A percentile compares a stretch with the other conserved stretches of the same genome.
These are phyloP conservation scores for Termitomyces sp. DNA, from an alignment of 768 basidiomycete species.

Conservation along the genomic window DNA sequence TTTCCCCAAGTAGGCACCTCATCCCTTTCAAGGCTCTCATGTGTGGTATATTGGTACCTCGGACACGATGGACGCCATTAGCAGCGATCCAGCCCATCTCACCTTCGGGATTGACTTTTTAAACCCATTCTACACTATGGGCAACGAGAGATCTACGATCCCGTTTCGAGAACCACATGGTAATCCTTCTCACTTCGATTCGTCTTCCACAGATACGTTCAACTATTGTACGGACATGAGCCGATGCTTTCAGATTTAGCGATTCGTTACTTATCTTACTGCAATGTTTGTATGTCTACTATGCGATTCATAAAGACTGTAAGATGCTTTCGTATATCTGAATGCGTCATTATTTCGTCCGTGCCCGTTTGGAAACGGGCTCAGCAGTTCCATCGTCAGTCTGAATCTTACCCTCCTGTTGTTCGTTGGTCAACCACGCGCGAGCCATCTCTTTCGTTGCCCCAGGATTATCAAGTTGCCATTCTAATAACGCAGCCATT, in stretches of 20 bases:
- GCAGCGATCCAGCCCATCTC: no score
- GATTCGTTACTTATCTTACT: background rate
- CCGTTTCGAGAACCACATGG: background rate
- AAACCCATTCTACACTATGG: background rate
- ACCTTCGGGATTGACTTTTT: background rate
- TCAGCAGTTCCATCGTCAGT: conserved; percentile 23
- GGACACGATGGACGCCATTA: background rate
- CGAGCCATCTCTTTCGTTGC: conserved; percentile 66
- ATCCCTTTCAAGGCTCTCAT: background rate
- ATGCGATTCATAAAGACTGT: background rate
- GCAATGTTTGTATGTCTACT: background rate
- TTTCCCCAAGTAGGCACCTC: background rate
- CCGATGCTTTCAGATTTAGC: background rate
- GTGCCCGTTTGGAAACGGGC: conserved; percentile 37
- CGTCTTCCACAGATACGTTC: background rate
- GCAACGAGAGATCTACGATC: background rate
- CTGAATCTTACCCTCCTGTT: conserved; percentile 43
- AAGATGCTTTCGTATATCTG: background rate
- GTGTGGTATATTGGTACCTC: background rate
- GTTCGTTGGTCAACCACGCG: conserved; percentile 65
- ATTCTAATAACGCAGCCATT: conserved; percentile 68
- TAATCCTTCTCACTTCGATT: background rate
- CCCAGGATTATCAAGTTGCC: conserved; percentile 81
- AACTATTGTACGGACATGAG: background rate
- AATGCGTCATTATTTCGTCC: conserved; percentile 29